These are phyloP conservation scores for Sporothrix schenckii DNA, from an alignment of 2,329 filamentous ascomycete species.

Conservation along the genomic window DNA sequence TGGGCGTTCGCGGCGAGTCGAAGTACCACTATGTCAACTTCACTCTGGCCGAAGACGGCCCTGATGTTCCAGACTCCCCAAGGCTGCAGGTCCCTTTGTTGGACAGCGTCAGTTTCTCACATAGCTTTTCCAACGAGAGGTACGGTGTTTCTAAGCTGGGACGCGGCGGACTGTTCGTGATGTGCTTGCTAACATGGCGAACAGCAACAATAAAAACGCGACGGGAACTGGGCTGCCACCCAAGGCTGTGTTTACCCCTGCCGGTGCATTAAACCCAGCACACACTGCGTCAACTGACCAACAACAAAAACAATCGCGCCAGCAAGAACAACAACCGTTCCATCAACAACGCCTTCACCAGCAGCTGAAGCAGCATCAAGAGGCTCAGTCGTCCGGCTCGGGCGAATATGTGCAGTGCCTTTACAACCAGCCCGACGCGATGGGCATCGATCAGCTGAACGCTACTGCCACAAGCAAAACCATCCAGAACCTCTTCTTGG, in stretches of 20 bases:
- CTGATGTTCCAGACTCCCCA: slow-evolving; percentile 52
- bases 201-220: slow-evolving; percentile 18
- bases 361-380: slow-evolving; percentile 20
- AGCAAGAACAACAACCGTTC: slow-evolving; percentile 25
- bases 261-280: background rate
- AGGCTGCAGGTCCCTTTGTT: slow-evolving; percentile 54
- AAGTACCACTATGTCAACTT: slow-evolving; percentile 94
- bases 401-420: slow-evolving; percentile 52
- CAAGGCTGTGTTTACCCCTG: slow-evolving; percentile 29
- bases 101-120: slow-evolving; percentile 53
- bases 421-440: slow-evolving; percentile 62
- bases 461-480: slow-evolving; percentile 62
- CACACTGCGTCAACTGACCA: background rate
- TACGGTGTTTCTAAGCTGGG: slow-evolving; percentile 42
- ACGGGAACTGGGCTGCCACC: background rate
- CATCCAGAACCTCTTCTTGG: slow-evolving; percentile 62
- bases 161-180: background rate
- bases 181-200: background rate
- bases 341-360: slow-evolving; percentile 25
- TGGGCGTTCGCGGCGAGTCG: slow-evolving; percentile 93
- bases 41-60: slow-evolving; percentile 60
- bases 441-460: slow-evolving; percentile 61
- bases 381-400: background rate
- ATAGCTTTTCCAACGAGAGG: slow-evolving; percentile 50
- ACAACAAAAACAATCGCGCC: slow-evolving; percentile 28